Base-by-base conservation (phyloP, 2,329 filamentous ascomycete species). In the Hymenoscyphus infarciens region DNA sequence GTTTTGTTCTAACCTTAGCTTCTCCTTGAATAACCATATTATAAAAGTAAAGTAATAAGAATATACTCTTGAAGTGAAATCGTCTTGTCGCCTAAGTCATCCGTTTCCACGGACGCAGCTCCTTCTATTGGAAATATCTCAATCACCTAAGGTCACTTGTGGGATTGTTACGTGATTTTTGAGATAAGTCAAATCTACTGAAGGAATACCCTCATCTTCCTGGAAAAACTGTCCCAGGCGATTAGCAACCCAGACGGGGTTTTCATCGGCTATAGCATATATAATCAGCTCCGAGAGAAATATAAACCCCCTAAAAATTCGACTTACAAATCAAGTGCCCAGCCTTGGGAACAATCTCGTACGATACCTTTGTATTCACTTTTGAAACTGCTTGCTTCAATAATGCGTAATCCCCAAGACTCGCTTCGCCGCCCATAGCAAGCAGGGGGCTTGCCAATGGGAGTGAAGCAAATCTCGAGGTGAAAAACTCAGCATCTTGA, bases 191-290 rank as follows among this genome's bases (percentile, higher is more conserved):
- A 58, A 35, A 45, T 49, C 56, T 13, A 58, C 38, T 29, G 56
- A 16, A 8, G 56, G 38, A 38, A 58, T 58, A 11, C 35, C 56
- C 15, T 49, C 56, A 58, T 45, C 56, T 10, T 42, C 38, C 10
- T 13, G 22, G 29, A 45, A 58, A 25, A 62, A 42, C 15, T 42
- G 16, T n/a, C 39, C 39, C 39, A 42, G n/a, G 39, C 39, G 39
- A n/a, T 63, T 42, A 5, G 60, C 60, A 29, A 61, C 60, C 60
- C 54, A 61, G 13, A 56, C 13, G 3, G 60, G 54, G 33, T 61
- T 61, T 55, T 61, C 60, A n/a, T 61, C 60, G 15, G 33, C 60
- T 57, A 56, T 5, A 31, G 3, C 39, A 16, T 22, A 16, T 22
- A 16, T 8, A 22, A 56, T 33, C 27, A 56, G 27, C 39, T n/a